A percentile compares a stretch with the other conserved stretches of the same genome.
phyloP scores from a whole-genome alignment of 257 asterid genomes.

The Handroanthus guayacan region DNA sequence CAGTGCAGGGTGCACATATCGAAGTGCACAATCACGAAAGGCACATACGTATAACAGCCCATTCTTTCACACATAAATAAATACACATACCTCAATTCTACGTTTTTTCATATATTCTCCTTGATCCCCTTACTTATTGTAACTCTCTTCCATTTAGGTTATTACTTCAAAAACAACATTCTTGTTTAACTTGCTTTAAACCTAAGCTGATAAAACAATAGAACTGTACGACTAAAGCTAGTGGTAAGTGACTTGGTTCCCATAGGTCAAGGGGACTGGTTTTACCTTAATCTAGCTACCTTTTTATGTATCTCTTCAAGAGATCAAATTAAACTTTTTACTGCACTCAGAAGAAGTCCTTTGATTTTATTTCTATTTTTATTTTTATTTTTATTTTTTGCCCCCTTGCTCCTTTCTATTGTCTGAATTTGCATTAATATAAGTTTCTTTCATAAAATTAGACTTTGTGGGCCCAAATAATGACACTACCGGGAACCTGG shows the following conservation, averaged over 20 bases:
- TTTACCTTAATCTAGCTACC: neutral
- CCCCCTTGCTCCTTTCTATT: too few relatives aligned
- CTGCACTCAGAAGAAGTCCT: neutral
- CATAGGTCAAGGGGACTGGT: neutral
- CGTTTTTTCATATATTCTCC: neutral
- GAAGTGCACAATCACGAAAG: neutral
- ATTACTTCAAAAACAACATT: neutral
- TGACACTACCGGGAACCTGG: neutral
- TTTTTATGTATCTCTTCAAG: neutral
- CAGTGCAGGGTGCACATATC: neutral
- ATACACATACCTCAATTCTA: neutral
- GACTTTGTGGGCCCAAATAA: neutral
- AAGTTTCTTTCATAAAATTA: neutral
- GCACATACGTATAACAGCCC: neutral
- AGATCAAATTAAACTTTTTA: neutral
- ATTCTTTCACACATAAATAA: neutral
- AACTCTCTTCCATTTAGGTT: slow-evolving; percentile 8
- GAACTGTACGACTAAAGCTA: neutral
- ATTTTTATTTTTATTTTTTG: too few relatives aligned
- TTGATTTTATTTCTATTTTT: neutral
- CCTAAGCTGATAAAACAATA: neutral
- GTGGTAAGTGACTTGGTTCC: too few relatives aligned
- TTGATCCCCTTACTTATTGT: neutral
- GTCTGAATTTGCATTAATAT: neutral
- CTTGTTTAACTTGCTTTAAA: neutral